Conservation (phyloP, 1,284 basidiomycete species). For the Sanguinoderma infundibulare region DNA sequence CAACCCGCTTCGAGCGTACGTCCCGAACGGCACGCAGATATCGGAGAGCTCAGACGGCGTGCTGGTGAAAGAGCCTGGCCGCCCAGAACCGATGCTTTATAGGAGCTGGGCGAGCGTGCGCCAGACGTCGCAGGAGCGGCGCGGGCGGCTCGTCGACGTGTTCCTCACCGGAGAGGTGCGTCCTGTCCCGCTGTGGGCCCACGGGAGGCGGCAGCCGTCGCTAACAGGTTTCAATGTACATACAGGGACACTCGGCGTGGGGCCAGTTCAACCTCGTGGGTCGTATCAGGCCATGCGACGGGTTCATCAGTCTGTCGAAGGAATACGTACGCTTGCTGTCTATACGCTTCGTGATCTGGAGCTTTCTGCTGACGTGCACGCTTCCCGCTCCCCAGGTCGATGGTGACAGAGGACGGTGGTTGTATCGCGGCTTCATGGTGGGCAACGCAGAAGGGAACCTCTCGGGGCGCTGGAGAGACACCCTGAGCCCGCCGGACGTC, state of each 20-base stretch:
- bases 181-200: conserved; percentile 1
- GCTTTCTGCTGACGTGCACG: background rate
- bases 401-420: conserved; percentile 73
- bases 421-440: conserved; percentile 77
- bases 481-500: conserved; percentile 56
- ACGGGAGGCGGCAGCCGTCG: background rate
- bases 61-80: conserved; percentile 45
- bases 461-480: conserved; percentile 78
- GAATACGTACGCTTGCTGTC: conserved; percentile 64
- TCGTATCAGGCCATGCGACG: conserved; percentile 70
- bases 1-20: conserved; percentile 51
- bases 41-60: conserved; percentile 47
- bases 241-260: conserved; percentile 80
- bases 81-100: conserved; percentile 46
- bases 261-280: conserved; percentile 76
- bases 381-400: conserved; percentile 52
- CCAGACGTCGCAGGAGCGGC: conserved; percentile 20
- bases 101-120: conserved; percentile 28
- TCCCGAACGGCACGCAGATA: conserved; percentile 52
- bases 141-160: conserved; percentile 55
- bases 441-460: conserved; percentile 66
- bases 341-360: background rate
- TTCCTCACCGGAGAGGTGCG: conserved; percentile 73
- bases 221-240: background rate
- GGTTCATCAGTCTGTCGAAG: conserved; percentile 71